A percentile compares a stretch with the other conserved stretches of the same genome.
phyloP scores from a whole-genome alignment of 345 rosid genomes.

The Iberis pinnata region DNA sequence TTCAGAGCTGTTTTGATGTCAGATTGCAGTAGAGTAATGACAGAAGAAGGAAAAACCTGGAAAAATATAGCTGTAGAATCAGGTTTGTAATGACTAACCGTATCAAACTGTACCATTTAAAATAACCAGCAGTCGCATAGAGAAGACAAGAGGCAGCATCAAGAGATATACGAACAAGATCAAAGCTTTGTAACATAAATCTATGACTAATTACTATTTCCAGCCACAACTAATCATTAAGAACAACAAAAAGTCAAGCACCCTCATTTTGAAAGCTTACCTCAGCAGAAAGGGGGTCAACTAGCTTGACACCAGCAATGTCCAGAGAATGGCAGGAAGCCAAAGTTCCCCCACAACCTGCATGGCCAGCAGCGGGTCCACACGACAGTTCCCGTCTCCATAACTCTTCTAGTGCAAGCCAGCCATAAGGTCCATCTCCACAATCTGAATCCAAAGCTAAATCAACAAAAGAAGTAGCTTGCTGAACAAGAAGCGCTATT shows the following conservation, averaged over 20 bases:
- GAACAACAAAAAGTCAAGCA: constrained; percentile 4
- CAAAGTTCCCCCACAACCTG: constrained; percentile 96
- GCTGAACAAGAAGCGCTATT: constrained; percentile 80
- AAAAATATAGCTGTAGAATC: constrained; percentile 21
- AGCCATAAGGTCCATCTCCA: constrained; percentile 90
- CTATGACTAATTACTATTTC: constrained; percentile 1
- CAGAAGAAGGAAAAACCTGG: constrained; percentile 81
- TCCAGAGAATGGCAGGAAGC: constrained; percentile 94
- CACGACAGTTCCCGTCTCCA: constrained; percentile 94
- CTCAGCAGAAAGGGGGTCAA: constrained; percentile 93
- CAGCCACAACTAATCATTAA: background rate
- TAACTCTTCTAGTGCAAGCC: constrained; percentile 97
- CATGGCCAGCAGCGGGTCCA: constrained; percentile 94
- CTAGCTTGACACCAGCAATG: constrained; percentile 84
- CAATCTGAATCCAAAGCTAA: constrained; percentile 84
- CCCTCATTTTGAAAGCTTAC: constrained; percentile 42
- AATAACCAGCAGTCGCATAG: constrained; percentile 1
- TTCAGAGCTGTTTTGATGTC: constrained; percentile 84
- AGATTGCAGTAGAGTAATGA: constrained; percentile 74
- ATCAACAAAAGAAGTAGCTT: constrained; percentile 96
- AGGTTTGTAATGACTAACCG: constrained; percentile 1
- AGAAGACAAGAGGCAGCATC: constrained; percentile 3
- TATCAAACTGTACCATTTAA: background rate
- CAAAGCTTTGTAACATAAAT: constrained; percentile 3
- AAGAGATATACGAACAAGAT: constrained; percentile 11